phyloP scores from a whole-genome alignment of 164 flowering plant genomes.

The grape (Vitis vinifera) region ASM3070453v1 NC_081811.1:21476001-21476500 shows the following conservation, averaged over 20 bases:
- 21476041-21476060: neutral
- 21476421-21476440: no score
- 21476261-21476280: slow-evolving; percentile 14
- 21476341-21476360: no score
- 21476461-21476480: no score
- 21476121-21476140: slow-evolving; percentile 64
- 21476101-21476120: slow-evolving; percentile 81
- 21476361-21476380: no score
- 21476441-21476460: no score
- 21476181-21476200: slow-evolving; percentile 85
- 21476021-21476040: neutral
- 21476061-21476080: neutral
- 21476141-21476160: slow-evolving; percentile 71
- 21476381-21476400: no score
- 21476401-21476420: no score
- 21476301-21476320: neutral
- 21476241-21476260: slow-evolving; percentile 84
- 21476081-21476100: slow-evolving; percentile 6
- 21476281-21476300: neutral
- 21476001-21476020: no score
- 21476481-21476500: no score
- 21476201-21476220: slow-evolving; percentile 94
- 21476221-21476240: slow-evolving; percentile 85
- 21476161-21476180: slow-evolving; percentile 87
- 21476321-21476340: no score